Conservation (phyloP, 2,329 filamentous ascomycete genomes). For the Claviceps fusiformis region DNA sequence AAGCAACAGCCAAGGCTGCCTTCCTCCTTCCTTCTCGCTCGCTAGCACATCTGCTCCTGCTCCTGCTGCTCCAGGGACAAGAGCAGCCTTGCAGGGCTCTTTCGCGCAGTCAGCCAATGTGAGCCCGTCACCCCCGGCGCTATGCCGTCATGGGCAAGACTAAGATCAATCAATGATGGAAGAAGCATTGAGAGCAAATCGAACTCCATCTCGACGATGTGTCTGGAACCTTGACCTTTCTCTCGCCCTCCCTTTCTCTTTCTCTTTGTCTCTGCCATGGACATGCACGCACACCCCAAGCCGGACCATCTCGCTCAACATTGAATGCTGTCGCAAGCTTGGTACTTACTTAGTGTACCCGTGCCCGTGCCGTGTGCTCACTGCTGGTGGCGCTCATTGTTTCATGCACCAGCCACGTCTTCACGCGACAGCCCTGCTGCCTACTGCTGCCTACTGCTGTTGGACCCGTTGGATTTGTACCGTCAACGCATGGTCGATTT, state of each 20-base stretch:
- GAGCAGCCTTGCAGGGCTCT: not conserved
- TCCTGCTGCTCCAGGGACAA: not conserved
- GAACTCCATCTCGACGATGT: not conserved
- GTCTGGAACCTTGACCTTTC: no score
- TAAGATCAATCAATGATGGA: not conserved
- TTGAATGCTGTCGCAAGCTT: no score
- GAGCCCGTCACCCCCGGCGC: not conserved
- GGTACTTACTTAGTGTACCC: no score
- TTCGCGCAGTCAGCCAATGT: not conserved
- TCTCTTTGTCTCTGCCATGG: no score
- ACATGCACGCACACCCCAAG: no score
- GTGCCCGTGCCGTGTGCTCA: not conserved
- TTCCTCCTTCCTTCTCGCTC: not conserved
- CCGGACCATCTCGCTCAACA: no score
- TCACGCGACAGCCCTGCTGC: not conserved
- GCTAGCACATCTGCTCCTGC: not conserved
- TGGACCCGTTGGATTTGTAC: no score
- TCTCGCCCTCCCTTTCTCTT: not conserved
- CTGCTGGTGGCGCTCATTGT: not conserved
- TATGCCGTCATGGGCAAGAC: not conserved
- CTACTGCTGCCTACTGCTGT: not conserved
- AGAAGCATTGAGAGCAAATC: not conserved
- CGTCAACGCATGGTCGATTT: not conserved
- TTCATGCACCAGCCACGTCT: not conserved
- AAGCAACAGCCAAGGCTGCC: conserved; percentile 1